Base-by-base conservation (phyloP, 2,329 filamentous ascomycete genomes). In the Neofusicoccum kwambonambiense region DNA sequence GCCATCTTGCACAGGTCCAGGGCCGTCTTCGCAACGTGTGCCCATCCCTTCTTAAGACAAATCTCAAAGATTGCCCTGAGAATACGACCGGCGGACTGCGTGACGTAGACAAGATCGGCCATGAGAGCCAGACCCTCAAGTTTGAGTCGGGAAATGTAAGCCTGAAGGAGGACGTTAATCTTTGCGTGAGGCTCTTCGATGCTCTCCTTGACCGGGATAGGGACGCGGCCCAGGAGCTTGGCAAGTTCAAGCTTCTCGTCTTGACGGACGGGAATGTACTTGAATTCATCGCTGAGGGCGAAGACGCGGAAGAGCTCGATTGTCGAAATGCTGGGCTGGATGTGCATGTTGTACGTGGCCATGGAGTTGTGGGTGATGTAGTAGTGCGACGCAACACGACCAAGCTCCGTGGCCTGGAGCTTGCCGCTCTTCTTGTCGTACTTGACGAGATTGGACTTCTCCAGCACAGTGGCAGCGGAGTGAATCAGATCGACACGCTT, bases 81-180 rank as follows among this genome's bases (percentile, higher is more conserved):
- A 70, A 99, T 97, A 85, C 95, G 92, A 37, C 95, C 95, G 57
- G 95, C 95, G 27, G 94, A 98, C 75, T 99, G 96, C 1, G 95
- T 99, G 63, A 99, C 94, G 73, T 99, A 99, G 3, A 99, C 95
- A 84, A 99, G 90, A 77, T 99, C 95, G 34, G 95, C 94, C 94
- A 99, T 98, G 67, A 99, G 81, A 3, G 95, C 95, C 64, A 99
- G 83, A 1, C 95, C 95, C 67, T 98, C 94, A 0, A 99, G 86
- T 77, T 94, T 96, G 61, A 99, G 87, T 61, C 95, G 88, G 52
- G 94, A 98, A 66, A 99, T 97, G 74, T 95, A 99, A 3, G 95
- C 95, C 77, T 99, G 95, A 5, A 99, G 83, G 27, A 99, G 86
- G 44, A 99, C 95, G 71, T 99, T 99, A 79, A 99, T 97, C 82